Evolutionary conservation across 2,329 filamentous ascomycete genomes (phyloP).

Genomic region (Mycosphaerella arachidis): DNA sequence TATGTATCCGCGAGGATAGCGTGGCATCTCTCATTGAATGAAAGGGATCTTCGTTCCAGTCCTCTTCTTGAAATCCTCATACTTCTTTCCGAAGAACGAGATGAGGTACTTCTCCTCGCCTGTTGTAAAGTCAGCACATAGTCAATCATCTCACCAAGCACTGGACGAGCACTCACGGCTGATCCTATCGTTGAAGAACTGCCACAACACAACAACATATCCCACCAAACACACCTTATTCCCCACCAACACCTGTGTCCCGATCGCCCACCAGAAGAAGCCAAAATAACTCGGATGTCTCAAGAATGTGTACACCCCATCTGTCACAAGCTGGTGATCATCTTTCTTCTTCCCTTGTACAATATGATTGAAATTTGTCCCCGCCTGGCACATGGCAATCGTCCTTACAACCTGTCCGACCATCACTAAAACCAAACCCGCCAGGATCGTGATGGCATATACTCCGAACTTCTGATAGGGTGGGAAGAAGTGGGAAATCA

Average conservation of each 20-base stretch:
- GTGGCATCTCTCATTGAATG: slow-evolving; percentile 39
- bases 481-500: slow-evolving; percentile 41
- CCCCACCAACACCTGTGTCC: slow-evolving; percentile 84
- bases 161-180: slow-evolving; percentile 40
- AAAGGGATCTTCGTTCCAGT: slow-evolving; percentile 81
- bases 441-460: slow-evolving; percentile 47
- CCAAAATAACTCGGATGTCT: slow-evolving; percentile 94
- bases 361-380: slow-evolving; percentile 82
- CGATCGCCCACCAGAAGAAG: slow-evolving; percentile 98
- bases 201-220: slow-evolving; percentile 74
- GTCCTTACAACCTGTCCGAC: slow-evolving; percentile 72
- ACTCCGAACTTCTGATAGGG: slow-evolving; percentile 36
- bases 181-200: slow-evolving; percentile 75
- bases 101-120: slow-evolving; percentile 76
- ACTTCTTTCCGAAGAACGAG: slow-evolving; percentile 79
- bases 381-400: slow-evolving; percentile 84
- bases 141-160: neutral
- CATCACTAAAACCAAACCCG: slow-evolving; percentile 61
- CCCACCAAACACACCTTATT: slow-evolving; percentile 73
- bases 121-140: slow-evolving; percentile 26
- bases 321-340: slow-evolving; percentile 75
- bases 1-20: neutral
- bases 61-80: slow-evolving; percentile 64
- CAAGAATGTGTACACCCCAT: slow-evolving; percentile 69
- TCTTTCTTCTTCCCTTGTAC: slow-evolving; percentile 66